Conservation (phyloP, 2,329 filamentous ascomycete genomes). For the Westerdykella aurantiaca region DNA sequence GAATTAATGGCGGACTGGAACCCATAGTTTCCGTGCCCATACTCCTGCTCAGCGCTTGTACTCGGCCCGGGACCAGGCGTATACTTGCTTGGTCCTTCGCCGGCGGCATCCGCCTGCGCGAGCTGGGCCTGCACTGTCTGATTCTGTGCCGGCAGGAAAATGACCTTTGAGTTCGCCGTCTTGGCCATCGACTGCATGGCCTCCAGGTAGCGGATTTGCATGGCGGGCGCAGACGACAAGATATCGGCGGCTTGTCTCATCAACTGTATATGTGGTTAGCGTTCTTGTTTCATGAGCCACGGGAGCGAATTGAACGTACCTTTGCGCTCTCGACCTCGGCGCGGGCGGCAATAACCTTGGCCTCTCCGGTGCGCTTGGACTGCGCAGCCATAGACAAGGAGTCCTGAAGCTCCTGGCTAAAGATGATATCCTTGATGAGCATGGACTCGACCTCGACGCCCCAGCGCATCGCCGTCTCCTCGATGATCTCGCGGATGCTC, state of each 20-base stretch:
- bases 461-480: slow-evolving; percentile 90
- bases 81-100: slow-evolving; percentile 52
- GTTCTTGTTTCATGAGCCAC: slow-evolving; percentile 44
- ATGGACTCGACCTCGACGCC: slow-evolving; percentile 95
- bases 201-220: slow-evolving; percentile 75
- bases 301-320: background rate
- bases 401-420: slow-evolving; percentile 91
- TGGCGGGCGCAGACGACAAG: slow-evolving; percentile 81
- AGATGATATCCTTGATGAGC: slow-evolving; percentile 99
- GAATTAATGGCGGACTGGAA: slow-evolving; percentile 80
- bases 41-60: slow-evolving; percentile 23
- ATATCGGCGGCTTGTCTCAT: slow-evolving; percentile 91
- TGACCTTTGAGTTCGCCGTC: slow-evolving; percentile 79
- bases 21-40: slow-evolving; percentile 43
- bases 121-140: slow-evolving; percentile 52
- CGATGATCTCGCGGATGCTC: slow-evolving; percentile 94
- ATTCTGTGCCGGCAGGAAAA: slow-evolving; percentile 55
- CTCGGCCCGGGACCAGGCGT: slow-evolving; percentile 11
- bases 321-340: slow-evolving; percentile 96
- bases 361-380: slow-evolving; percentile 96
- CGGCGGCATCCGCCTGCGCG: slow-evolving; percentile 45
- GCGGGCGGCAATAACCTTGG: slow-evolving; percentile 95
- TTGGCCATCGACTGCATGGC: slow-evolving; percentile 99
- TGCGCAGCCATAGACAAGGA: slow-evolving; percentile 97
- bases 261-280: slow-evolving; percentile 40